Evolutionary conservation across 129 eudicot species (phyloP), one percentile per base, ranked within the genome.

Genomic region (Centrapalus pauciflorus): DNA sequence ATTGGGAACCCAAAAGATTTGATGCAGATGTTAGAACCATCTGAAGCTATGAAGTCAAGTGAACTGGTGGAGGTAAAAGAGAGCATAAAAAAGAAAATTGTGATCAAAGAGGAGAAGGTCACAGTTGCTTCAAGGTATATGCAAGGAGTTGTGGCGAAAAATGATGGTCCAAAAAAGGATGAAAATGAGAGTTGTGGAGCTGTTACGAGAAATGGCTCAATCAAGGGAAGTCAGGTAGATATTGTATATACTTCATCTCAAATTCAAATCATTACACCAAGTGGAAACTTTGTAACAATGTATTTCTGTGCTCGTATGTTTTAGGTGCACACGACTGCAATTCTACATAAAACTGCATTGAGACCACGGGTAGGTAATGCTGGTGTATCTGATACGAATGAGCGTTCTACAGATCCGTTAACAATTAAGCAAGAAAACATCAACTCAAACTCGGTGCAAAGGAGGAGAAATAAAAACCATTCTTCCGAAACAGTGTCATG

Each of bases 41-140:
- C 95, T n/a, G 74, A 80, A 51, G 85, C 77, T 55, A 51, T 38
- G 32, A 78, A 71, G 52, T 29, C 68, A 40, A 72, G 41, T 37
- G 85, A 74, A 55, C 7, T 50, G 21, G 64, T 40, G 43, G 81
- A 76, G 66, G 8, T 38, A 5, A 85, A 81, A 13, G 81, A 74
- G 46, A 76, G 52, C 35, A 59, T 66, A 4, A 88, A 73, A 41
- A 83, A 84, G 79, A 91, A 78, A 78, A 23, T 87, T 19, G 85
- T 90, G 10, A 93, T 94, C 29, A 89, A 94, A 72, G 95, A 94
- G 76, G 96, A 89, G 77, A 91, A 89, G 59, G 82, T 48, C 17
- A 74, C 58, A 45, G 99, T 89, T 55, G 76, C 99, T 8, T 94
- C 97, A 1, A 80, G 99, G 95, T 89, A 94, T 61, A 86, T 89